Conservation (phyloP, 768 basidiomycete genomes). For the Russula emetica region DNA sequence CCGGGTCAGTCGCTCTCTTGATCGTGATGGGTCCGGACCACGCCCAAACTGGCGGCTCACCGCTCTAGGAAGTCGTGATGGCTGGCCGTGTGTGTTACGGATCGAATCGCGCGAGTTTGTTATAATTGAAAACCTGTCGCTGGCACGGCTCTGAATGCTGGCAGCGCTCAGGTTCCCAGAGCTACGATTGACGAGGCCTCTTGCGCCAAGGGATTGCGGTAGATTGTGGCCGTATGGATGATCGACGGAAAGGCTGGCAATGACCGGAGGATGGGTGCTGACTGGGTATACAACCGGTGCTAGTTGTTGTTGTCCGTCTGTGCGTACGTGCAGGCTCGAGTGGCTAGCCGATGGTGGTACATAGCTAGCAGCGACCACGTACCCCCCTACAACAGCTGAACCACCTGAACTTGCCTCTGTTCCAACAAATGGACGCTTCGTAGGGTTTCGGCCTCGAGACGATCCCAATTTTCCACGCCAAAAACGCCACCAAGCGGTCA, state of each 20-base stretch:
- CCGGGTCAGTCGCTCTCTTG: slow-evolving; percentile 1
- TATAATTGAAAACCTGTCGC: slow-evolving; percentile 11
- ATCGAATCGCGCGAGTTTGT: slow-evolving; percentile 5
- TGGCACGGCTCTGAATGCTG: slow-evolving; percentile 15
- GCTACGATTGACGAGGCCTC: background rate
- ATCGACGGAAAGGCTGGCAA: background rate
- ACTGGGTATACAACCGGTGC: background rate
- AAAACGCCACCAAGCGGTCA: background rate
- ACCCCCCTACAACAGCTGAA: background rate
- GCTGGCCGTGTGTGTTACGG: background rate
- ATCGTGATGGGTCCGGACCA: background rate
- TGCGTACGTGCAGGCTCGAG: background rate
- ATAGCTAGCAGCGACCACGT: slow-evolving; percentile 4
- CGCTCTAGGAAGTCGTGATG: background rate
- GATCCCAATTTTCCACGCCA: background rate
- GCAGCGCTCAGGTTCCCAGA: background rate
- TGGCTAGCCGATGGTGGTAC: slow-evolving; percentile 13
- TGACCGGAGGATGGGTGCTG: no score
- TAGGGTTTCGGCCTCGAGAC: background rate
- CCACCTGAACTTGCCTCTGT: background rate
- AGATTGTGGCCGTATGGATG: background rate
- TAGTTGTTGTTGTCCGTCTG: background rate
- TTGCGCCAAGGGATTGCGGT: background rate
- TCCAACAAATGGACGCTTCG: background rate
- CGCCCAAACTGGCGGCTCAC: slow-evolving; percentile 13